phyloP scores from a whole-genome alignment of 2,329 filamentous ascomycete species.

The Colletotrichum somersetense region DNA sequence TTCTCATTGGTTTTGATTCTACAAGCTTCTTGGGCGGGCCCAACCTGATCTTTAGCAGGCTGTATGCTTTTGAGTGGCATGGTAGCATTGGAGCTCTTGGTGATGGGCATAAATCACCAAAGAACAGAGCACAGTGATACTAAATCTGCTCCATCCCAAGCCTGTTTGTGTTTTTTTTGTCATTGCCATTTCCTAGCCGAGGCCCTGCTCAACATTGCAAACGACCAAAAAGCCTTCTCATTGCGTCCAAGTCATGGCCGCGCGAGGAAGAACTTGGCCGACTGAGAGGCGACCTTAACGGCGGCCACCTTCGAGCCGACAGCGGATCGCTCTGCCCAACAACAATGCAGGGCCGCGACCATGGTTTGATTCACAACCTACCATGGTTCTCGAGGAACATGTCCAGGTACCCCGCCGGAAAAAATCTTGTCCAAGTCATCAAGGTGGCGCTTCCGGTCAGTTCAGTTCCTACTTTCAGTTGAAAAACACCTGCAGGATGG shows the following conservation, averaged over 20 bases:
- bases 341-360: constrained; percentile 23
- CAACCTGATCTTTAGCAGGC: not conserved
- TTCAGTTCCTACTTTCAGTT: not conserved
- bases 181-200: not conserved
- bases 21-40: not conserved
- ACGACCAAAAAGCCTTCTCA: constrained; percentile 30
- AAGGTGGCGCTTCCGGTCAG: constrained; percentile 3
- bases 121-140: not conserved
- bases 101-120: not conserved
- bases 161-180: not conserved
- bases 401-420: constrained; percentile 19
- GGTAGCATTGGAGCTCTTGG: not conserved
- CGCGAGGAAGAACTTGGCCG: constrained; percentile 12
- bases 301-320: constrained; percentile 12
- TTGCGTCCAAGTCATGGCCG: constrained; percentile 17
- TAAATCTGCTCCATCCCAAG: not conserved
- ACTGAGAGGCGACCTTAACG: constrained; percentile 15
- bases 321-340: constrained; percentile 17
- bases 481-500: not conserved
- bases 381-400: not conserved
- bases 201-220: constrained; percentile 7
- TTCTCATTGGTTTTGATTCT: constrained; percentile 35
- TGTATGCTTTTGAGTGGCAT: not conserved
- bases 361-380: constrained; percentile 15
- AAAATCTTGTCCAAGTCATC: constrained; percentile 21